Conservation (phyloP, 768 basidiomycete genomes). For the Cubamyces sp. region DNA sequence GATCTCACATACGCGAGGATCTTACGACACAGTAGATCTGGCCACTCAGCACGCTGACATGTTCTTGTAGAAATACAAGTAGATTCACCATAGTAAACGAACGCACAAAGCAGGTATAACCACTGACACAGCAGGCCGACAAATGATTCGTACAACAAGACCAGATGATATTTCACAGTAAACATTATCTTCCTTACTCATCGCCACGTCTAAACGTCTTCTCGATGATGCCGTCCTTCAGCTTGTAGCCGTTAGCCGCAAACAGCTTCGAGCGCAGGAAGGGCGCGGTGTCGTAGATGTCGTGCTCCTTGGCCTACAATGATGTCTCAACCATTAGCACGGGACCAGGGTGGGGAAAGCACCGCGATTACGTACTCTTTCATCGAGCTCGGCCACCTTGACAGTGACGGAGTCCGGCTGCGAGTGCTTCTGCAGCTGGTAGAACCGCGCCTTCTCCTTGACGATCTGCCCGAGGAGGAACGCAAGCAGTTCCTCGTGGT, state of each 20-base stretch:
- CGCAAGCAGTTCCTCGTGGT: conserved; percentile 93
- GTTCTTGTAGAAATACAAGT: neutral
- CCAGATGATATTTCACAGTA: neutral
- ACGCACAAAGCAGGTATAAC: neutral
- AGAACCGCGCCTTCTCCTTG: conserved; percentile 88
- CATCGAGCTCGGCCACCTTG: conserved; percentile 82
- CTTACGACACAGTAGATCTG: no score
- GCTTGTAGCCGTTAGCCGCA: conserved; percentile 83
- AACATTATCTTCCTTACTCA: conserved; percentile 10
- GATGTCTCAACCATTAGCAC: neutral
- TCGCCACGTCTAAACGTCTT: conserved; percentile 61
- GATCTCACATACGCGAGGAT: no score
- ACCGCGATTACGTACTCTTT: conserved; percentile 59
- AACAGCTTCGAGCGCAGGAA: conserved; percentile 90
- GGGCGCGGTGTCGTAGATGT: conserved; percentile 87
- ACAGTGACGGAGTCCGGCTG: conserved; percentile 80
- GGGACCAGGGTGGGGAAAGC: neutral
- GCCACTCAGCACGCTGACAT: neutral
- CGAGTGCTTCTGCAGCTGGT: conserved; percentile 75
- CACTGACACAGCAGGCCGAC: neutral
- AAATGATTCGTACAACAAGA: neutral
- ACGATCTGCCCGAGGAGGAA: conserved; percentile 93
- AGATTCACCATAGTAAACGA: neutral
- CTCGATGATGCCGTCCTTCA: conserved; percentile 66
- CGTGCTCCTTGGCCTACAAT: conserved; percentile 91